phyloP scores from a whole-genome alignment of 1,284 basidiomycete species.

The Cryptococcus sp. region DNA sequence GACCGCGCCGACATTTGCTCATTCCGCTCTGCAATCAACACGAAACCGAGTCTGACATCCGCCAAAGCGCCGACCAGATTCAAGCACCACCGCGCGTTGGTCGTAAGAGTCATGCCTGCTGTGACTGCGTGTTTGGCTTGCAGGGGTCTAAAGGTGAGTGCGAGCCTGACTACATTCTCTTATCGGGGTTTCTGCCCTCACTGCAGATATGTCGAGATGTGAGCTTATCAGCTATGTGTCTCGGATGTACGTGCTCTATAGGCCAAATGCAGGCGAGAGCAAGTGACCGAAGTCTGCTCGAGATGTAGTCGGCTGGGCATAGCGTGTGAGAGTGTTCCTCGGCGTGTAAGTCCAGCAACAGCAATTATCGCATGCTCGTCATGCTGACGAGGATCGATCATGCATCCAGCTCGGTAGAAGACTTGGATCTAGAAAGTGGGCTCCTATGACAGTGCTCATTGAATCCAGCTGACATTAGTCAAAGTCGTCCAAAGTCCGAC shows the following conservation, averaged over 20 bases:
- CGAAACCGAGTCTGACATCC: too few species aligned
- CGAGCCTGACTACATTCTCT: too few species aligned
- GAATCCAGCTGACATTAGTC: neutral
- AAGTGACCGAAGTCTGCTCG: constrained; percentile 4
- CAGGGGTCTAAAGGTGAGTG: constrained; percentile 17
- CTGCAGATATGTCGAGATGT: too few species aligned
- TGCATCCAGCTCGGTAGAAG: constrained; percentile 20
- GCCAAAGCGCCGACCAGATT: too few species aligned
- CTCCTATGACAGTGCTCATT: neutral
- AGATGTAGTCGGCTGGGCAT: constrained; percentile 13
- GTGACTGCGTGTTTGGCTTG: constrained; percentile 23
- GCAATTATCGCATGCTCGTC: neutral
- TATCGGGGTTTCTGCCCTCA: too few species aligned
- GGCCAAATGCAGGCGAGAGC: constrained; percentile 17
- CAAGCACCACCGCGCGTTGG: too few species aligned
- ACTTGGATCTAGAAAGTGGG: constrained; percentile 26
- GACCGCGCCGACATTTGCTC: too few species aligned
- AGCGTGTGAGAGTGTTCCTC: constrained; percentile 16
- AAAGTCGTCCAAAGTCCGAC: too few species aligned
- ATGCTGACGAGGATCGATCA: neutral
- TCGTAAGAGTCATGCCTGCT: constrained; percentile 4
- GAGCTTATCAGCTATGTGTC: too few species aligned
- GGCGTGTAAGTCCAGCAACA: constrained; percentile 5
- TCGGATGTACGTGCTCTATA: neutral
- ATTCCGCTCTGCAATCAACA: too few species aligned